These are phyloP conservation scores for Fusarium tupiense DNA, from an alignment of 2,329 filamentous ascomycete genomes.

Conservation along the genomic window DNA sequence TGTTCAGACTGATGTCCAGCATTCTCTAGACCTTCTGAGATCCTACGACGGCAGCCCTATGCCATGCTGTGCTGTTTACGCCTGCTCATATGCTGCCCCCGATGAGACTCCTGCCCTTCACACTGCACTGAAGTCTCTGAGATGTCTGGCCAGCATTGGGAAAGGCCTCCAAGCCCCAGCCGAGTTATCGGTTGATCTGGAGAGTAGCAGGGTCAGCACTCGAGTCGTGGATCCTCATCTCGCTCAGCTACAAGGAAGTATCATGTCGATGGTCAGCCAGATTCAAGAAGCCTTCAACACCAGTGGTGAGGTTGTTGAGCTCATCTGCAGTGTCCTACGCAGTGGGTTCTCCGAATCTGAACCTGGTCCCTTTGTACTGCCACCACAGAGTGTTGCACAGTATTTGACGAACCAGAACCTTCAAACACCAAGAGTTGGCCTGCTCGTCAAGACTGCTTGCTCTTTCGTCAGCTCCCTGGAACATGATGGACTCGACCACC, in stretches of 20 bases:
- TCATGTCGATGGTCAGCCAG: constrained; percentile 59
- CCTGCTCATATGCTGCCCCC: constrained; percentile 43
- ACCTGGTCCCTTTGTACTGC: constrained; percentile 81
- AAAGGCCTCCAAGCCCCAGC: constrained; percentile 76
- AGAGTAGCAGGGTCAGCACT: constrained; percentile 53
- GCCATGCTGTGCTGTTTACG: constrained; percentile 38
- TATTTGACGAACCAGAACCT: constrained; percentile 70
- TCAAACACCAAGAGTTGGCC: constrained; percentile 73
- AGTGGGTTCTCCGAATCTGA: constrained; percentile 79
- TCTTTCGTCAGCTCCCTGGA: constrained; percentile 72
- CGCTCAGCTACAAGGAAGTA: constrained; percentile 54
- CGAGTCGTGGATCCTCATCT: constrained; percentile 33
- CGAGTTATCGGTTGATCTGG: constrained; percentile 75
- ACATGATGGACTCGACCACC: constrained; percentile 54
- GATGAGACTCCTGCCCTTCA: constrained; percentile 59
- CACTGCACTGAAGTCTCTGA: constrained; percentile 65
- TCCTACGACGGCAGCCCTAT: constrained; percentile 5
- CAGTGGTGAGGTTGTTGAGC: constrained; percentile 75
- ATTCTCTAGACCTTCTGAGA: constrained; percentile 36
- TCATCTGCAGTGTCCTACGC: constrained; percentile 75
- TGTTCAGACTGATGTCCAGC: constrained; percentile 65
- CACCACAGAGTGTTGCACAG: constrained; percentile 70
- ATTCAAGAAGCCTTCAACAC: constrained; percentile 62
- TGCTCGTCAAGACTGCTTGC: constrained; percentile 76
- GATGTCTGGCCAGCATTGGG: constrained; percentile 75